These are phyloP conservation scores for Rhododendron griersonianum DNA, from an alignment of 148 eudicot genomes.

Conservation along the genomic window DNA sequence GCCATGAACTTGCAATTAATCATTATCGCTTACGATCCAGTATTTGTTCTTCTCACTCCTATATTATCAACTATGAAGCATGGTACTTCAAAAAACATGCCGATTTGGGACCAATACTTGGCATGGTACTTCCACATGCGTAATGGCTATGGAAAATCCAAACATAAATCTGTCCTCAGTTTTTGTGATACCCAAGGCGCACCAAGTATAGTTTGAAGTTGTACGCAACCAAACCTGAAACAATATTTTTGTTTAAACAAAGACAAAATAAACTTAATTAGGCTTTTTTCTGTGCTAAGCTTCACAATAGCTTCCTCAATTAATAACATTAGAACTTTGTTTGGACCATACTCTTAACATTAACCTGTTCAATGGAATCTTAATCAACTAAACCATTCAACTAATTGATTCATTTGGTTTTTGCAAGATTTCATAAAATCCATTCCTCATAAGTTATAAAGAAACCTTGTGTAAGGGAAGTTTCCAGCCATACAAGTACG, in stretches of 20 bases:
- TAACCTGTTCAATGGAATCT: background rate
- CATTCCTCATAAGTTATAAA: too few species aligned
- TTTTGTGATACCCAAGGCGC: background rate
- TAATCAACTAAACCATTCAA: too few species aligned
- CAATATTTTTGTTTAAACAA: background rate
- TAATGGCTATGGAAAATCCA: background rate
- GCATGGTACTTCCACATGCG: background rate
- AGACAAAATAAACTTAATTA: background rate
- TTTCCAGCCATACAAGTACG: too few species aligned
- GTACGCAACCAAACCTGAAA: background rate
- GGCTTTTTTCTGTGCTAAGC: background rate
- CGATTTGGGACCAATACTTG: background rate
- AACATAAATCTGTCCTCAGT: background rate
- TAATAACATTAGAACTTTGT: background rate
- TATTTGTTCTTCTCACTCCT: background rate
- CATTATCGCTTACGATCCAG: background rate
- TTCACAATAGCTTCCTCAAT: background rate
- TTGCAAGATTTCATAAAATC: too few species aligned
- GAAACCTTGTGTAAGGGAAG: too few species aligned
- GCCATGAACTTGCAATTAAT: background rate
- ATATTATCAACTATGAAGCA: background rate
- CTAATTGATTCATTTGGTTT: too few species aligned
- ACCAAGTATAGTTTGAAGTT: background rate
- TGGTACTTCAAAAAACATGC: background rate
- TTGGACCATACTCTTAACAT: background rate